Conservation (phyloP, 805 yeast genomes). For the Saturnispora silvae region DNA sequence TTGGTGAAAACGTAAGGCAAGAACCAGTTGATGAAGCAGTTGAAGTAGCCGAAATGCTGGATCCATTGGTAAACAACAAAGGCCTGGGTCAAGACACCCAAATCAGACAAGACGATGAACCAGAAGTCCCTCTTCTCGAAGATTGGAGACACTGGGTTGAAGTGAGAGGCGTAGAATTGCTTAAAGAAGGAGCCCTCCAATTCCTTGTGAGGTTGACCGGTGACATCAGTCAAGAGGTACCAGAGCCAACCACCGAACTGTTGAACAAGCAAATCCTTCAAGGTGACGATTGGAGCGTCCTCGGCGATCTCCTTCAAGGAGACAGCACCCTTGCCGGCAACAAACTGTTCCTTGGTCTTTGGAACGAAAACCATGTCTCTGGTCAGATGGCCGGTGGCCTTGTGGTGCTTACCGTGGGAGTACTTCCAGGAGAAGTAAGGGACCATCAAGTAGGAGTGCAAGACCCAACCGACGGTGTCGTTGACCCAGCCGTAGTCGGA, state of each 20-base stretch:
- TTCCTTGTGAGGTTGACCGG: conserved; percentile 58
- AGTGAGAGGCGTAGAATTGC: conserved; percentile 49
- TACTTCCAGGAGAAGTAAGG: conserved; percentile 86
- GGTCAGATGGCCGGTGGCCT: conserved; percentile 74
- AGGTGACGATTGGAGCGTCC: conserved; percentile 65
- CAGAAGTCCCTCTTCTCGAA: conserved; percentile 65
- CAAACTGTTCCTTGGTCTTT: conserved; percentile 47
- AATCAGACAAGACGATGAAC: conserved; percentile 61
- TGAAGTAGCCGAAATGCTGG: conserved; percentile 51
- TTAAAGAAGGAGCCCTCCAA: conserved; percentile 21
- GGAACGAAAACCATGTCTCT: conserved; percentile 86
- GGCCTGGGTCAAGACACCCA: conserved; percentile 51
- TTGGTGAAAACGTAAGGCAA: conserved; percentile 71
- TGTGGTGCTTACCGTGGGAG: conserved; percentile 81
- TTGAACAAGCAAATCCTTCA: conserved; percentile 46
- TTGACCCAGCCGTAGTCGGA: conserved; percentile 61
- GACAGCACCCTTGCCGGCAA: conserved; percentile 20
- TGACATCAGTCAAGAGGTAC: conserved; percentile 58
- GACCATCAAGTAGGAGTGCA: conserved; percentile 69
- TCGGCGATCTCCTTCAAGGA: conserved; percentile 46
- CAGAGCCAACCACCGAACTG: conserved; percentile 72
- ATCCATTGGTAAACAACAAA: conserved; percentile 50
- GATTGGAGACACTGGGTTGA: conserved; percentile 61
- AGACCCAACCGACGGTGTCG: conserved; percentile 73
- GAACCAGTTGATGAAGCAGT: conserved; percentile 57